These are phyloP conservation scores for Corylus heterophylla DNA, from an alignment of 306 rosid genomes.

Conservation along the genomic window DNA sequence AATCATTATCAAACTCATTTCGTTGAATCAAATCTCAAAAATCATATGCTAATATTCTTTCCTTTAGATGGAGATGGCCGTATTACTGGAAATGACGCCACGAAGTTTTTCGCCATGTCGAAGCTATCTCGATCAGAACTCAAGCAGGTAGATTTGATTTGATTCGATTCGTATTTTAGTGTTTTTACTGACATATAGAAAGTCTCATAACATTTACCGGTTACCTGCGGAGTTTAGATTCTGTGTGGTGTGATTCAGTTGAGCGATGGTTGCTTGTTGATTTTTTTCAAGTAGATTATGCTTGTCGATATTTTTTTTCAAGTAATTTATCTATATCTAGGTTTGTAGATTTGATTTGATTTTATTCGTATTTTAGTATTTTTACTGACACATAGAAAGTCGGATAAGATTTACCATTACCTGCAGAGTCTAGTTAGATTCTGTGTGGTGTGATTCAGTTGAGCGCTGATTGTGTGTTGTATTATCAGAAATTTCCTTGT, in stretches of 20 bases:
- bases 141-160: constrained; percentile 49
- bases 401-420: not conserved
- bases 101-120: constrained; percentile 78
- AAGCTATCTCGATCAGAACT: constrained; percentile 79
- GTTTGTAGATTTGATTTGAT: not conserved
- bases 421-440: not conserved
- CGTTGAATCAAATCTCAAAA: not conserved
- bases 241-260: not conserved
- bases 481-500: not conserved
- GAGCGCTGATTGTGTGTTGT: not conserved
- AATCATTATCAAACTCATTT: not conserved
- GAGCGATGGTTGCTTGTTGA: not conserved
- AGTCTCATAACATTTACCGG: not conserved
- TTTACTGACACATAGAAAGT: not conserved
- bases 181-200: not conserved
- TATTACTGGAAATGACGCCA: constrained; percentile 73
- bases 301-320: not conserved
- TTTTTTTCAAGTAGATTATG: too few relatives aligned
- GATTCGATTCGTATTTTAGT: not conserved
- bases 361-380: not conserved
- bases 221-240: not conserved
- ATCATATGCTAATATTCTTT: not conserved
- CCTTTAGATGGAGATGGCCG: constrained; percentile 76
- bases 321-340: not conserved
- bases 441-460: not conserved